Evolutionary conservation across 305 asterid species (phyloP).

Genomic region (Euphrasia arctica): DNA sequence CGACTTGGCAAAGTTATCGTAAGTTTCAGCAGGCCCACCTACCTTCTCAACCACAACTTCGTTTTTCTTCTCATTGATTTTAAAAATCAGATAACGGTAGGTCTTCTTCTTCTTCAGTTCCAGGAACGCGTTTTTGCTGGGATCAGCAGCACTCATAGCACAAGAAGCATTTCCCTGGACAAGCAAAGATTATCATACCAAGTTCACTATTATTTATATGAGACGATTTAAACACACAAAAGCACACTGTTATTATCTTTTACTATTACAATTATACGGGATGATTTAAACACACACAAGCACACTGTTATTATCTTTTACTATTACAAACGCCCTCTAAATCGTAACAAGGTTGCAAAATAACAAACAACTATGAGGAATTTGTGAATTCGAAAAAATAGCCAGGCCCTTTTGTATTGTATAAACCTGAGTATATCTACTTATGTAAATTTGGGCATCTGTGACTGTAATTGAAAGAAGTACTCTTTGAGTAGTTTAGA

Average conservation of each 20-base stretch:
- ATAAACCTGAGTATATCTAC: background rate
- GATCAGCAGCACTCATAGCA: slow-evolving; percentile 42
- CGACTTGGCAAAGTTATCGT: slow-evolving; percentile 32
- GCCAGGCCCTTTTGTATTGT: too few relatives aligned
- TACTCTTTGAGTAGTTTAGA: background rate
- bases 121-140: slow-evolving; percentile 35
- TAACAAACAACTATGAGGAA: background rate
- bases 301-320: background rate
- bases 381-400: too few relatives aligned
- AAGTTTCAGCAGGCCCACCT: slow-evolving; percentile 37
- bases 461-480: background rate
- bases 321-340: background rate
- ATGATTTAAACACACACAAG: background rate
- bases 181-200: slow-evolving; percentile 6
- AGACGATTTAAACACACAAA: background rate
- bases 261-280: background rate
- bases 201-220: background rate
- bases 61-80: slow-evolving; percentile 36
- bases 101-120: slow-evolving; percentile 39
- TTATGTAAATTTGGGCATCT: background rate
- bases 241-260: background rate
- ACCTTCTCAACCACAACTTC: slow-evolving; percentile 42
- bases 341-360: background rate
- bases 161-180: slow-evolving; percentile 35
- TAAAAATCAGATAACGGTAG: slow-evolving; percentile 38